Conservation (phyloP, 306 rosid genomes). For the Biancaea sappan region DNA sequence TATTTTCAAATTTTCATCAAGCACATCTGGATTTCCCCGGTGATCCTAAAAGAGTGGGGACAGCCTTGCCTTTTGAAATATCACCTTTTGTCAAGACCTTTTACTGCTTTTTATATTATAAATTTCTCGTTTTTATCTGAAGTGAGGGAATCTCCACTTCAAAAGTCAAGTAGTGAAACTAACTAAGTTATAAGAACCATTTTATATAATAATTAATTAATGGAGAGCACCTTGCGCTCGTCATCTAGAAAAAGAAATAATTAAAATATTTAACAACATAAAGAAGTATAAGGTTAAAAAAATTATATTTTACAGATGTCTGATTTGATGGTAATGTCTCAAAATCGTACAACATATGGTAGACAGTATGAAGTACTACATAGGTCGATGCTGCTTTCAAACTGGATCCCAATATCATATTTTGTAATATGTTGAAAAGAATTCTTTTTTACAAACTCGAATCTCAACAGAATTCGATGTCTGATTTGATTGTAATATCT, state of each 20-base stretch:
- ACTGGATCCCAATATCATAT: background rate
- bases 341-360: slow-evolving; percentile 25
- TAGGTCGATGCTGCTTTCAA: background rate
- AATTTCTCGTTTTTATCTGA: background rate
- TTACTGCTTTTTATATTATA: too few species aligned
- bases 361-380: too few species aligned
- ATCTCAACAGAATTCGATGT: background rate
- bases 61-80: background rate
- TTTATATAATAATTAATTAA: background rate
- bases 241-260: background rate
- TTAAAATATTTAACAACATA: background rate
- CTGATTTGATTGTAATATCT: slow-evolving; percentile 32
- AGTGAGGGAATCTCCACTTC: background rate
- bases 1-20: slow-evolving; percentile 12
- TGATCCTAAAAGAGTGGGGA: slow-evolving; percentile 3
- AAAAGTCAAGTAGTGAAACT: background rate
- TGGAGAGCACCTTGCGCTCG: background rate
- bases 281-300: background rate
- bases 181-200: background rate
- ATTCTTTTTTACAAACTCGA: slow-evolving; percentile 40
- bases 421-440: background rate
- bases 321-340: slow-evolving; percentile 31
- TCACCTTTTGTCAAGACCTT: background rate
- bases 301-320: slow-evolving; percentile 34
- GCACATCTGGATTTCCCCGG: background rate